Conservation (phyloP, 345 rosid genomes). For the Microthlaspi erraticum region DNA sequence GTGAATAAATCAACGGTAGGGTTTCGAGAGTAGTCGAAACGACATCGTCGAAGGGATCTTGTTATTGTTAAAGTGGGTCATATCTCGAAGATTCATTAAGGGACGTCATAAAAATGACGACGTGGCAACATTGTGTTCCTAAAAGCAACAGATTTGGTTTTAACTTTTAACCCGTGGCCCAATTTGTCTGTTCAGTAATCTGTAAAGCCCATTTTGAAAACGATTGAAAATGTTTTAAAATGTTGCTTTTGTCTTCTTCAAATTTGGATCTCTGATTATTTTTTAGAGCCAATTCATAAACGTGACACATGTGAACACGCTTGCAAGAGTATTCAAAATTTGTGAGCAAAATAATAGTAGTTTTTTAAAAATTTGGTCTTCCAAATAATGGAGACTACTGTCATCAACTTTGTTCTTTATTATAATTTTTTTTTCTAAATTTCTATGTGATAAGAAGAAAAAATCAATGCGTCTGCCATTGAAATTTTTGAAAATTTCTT, state of each 20-base stretch:
- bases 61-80: slow-evolving; percentile 19
- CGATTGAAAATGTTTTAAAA: not conserved
- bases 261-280: slow-evolving; percentile 8
- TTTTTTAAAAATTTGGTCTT: slow-evolving; percentile 8
- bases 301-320: slow-evolving; percentile 39
- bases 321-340: slow-evolving; percentile 2
- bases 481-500: slow-evolving; percentile 1
- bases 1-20: slow-evolving; percentile 29
- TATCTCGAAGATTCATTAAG: slow-evolving; percentile 35
- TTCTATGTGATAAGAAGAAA: not conserved
- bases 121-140: slow-evolving; percentile 38
- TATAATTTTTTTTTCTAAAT: not conserved
- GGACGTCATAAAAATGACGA: slow-evolving; percentile 26
- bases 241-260: slow-evolving; percentile 8
- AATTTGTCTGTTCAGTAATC: slow-evolving; percentile 41
- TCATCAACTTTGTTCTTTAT: not conserved
- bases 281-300: slow-evolving; percentile 20
- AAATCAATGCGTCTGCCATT: slow-evolving; percentile 19
- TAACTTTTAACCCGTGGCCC: slow-evolving; percentile 28
- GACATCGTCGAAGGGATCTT: slow-evolving; percentile 38
- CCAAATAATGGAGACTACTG: not conserved
- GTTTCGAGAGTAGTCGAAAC: slow-evolving; percentile 25
- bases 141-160: slow-evolving; percentile 12
- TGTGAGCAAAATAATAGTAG: not conserved
- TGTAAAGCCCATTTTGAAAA: slow-evolving; percentile 40